Base-by-base conservation (phyloP, 2,329 filamentous ascomycete species). In the Arthrobotrys sphaeroides region DNA sequence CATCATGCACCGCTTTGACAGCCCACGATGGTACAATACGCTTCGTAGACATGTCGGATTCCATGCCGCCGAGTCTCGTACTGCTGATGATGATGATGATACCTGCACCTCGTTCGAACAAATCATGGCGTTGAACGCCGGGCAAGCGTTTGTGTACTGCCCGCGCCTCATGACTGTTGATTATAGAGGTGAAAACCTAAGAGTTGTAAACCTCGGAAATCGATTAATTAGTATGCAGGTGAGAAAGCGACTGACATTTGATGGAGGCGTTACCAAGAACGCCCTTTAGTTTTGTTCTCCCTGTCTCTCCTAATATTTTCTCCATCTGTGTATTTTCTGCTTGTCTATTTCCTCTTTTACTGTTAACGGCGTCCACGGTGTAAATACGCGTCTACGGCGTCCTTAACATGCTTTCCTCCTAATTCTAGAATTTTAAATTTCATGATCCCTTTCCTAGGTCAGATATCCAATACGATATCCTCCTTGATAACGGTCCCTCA, bases 1-100 rank as follows among this genome's bases (percentile, higher is more conserved):
- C 0, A 85, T 93, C 13, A 88, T 93, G 0, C 91, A 94, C 79
- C 86, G 89, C 0, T 94, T 94, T 81, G 88, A 85, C 0, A 89
- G 87, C 0, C 90, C 90, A 0, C 85, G 85, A 0, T 92, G 90
- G 90, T 85, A 88, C 26, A 79, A 80, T 0, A 83, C 83, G 0
- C 57, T 79, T 43, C 79, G 80, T 28, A 78, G 78, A 12, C 83
- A 85, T 66, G 72, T 79, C 6, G 78, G 74, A 18, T 61, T 76
- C 20, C 26, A 43, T 6, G 42, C 13, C 13, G 9, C 3, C n/a
- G 22, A 28, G 18, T 31, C 20, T 26, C 16, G n/a, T 3, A 6
- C 22, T 9, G 40, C 42, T 2, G 43, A 64, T 18, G 38, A 65
- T 7, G 26, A 26, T 31, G 16, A 22, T 3, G 2, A 38, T 12